These are phyloP conservation scores for Chlamydomonas reinhardtii DNA, from an alignment of 163 green algal genomes.

Conservation along the genomic window DNA sequence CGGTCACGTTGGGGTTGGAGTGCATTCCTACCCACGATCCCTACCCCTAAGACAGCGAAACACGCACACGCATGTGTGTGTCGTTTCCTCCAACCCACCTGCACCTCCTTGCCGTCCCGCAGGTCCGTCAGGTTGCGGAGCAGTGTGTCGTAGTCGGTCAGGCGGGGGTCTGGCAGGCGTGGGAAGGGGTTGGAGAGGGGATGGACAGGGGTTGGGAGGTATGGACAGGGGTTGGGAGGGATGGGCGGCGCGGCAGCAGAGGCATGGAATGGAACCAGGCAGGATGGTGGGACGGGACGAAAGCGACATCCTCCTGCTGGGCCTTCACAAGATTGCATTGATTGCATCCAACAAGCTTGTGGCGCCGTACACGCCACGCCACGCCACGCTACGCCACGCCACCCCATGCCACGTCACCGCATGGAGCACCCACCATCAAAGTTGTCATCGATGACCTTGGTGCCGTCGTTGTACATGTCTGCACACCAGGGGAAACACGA, in stretches of 20 bases:
- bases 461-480: conserved; percentile 99
- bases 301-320: too few relatives aligned
- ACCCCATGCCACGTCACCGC: too few relatives aligned
- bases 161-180: conserved; percentile 83
- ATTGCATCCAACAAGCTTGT: too few relatives aligned
- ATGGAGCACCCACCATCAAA: conserved; percentile 83
- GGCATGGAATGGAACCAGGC: too few relatives aligned
- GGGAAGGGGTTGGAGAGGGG: background rate
- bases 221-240: background rate
- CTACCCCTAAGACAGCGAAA: too few relatives aligned
- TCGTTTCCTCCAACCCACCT: conserved; percentile 62
- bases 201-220: background rate
- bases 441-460: conserved; percentile 93
- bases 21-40: too few relatives aligned
- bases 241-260: background rate
- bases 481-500: too few relatives aligned
- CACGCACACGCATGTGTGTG: too few relatives aligned
- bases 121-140: conserved; percentile 91
- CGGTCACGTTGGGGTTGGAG: too few relatives aligned
- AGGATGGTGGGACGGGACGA: too few relatives aligned
- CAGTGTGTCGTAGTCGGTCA: conserved; percentile 97
- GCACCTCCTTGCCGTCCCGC: conserved; percentile 74
- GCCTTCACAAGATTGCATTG: too few relatives aligned
- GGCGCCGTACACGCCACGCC: too few relatives aligned
- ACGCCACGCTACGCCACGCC: background rate